Evolutionary conservation across 306 rosid genomes (phyloP).

Genomic region (Vigna angularis): DNA sequence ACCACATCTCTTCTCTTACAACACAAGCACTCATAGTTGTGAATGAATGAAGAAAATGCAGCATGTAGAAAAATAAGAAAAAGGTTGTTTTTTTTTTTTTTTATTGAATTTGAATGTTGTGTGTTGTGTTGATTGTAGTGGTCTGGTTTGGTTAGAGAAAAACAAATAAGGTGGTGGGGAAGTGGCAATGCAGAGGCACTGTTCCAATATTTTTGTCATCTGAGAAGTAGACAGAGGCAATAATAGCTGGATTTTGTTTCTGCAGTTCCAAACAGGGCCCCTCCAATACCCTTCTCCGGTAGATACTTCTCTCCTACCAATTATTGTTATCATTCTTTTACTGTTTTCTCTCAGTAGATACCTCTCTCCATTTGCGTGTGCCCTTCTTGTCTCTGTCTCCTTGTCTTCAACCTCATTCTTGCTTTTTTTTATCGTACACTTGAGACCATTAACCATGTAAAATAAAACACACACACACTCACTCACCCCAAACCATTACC

Average conservation of each 20-base stretch:
- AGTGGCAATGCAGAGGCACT: constrained; percentile 52
- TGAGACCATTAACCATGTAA: constrained; percentile 18
- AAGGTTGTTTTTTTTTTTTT: no score
- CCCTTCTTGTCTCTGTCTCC: constrained; percentile 36
- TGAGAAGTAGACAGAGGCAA: constrained; percentile 73
- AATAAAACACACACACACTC: background rate
- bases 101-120: background rate
- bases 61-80: background rate
- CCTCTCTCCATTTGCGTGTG: constrained; percentile 38
- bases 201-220: constrained; percentile 55
- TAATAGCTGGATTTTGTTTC: constrained; percentile 73
- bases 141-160: background rate
- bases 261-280: constrained; percentile 62
- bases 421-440: constrained; percentile 16
- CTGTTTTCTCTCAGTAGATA: constrained; percentile 40
- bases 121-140: background rate
- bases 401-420: constrained; percentile 14
- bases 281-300: constrained; percentile 48
- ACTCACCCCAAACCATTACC: no score
- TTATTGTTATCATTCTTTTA: constrained; percentile 60
- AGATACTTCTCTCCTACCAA: constrained; percentile 57
- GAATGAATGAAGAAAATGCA: background rate
- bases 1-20: constrained; percentile 22
- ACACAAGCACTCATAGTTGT: background rate
- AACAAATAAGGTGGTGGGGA: constrained; percentile 46